Conservation (phyloP, 169 alveolate genomes). For the Amoebophrya sp. region DNA sequence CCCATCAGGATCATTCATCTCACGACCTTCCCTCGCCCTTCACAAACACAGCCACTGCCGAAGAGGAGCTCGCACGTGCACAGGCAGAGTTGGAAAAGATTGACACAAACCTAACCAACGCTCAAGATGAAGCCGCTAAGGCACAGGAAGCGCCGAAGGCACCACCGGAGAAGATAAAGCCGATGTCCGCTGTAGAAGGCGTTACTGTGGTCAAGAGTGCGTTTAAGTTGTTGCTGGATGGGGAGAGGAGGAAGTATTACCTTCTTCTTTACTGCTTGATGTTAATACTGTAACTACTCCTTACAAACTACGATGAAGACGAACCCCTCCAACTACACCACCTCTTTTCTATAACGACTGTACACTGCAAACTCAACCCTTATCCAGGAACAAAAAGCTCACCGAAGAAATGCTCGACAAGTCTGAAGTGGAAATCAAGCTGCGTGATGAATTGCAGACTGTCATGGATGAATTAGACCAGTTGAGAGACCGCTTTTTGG, state of each 20-base stretch:
- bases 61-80: neutral
- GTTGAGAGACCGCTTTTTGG: neutral
- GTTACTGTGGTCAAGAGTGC: neutral
- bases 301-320: too few relatives aligned
- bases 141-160: neutral
- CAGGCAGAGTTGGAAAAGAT: neutral
- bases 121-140: neutral
- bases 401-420: neutral
- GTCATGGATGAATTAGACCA: neutral
- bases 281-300: too few relatives aligned
- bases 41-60: slow-evolving; percentile 15
- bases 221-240: neutral
- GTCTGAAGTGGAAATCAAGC: neutral
- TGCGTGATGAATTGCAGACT: neutral
- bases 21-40: too few relatives aligned
- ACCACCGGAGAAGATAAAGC: neutral
- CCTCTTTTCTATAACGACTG: too few relatives aligned
- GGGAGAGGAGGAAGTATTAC: neutral
- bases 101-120: neutral
- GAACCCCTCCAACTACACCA: too few relatives aligned
- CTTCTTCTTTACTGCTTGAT: too few relatives aligned
- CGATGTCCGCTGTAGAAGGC: neutral
- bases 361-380: too few relatives aligned
- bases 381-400: too few relatives aligned
- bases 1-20: too few relatives aligned